A percentile compares a stretch with the other conserved stretches of the same genome.
Conservation (phyloP, 2,329 filamentous ascomycete species). For the Venturia asperata region DNA sequence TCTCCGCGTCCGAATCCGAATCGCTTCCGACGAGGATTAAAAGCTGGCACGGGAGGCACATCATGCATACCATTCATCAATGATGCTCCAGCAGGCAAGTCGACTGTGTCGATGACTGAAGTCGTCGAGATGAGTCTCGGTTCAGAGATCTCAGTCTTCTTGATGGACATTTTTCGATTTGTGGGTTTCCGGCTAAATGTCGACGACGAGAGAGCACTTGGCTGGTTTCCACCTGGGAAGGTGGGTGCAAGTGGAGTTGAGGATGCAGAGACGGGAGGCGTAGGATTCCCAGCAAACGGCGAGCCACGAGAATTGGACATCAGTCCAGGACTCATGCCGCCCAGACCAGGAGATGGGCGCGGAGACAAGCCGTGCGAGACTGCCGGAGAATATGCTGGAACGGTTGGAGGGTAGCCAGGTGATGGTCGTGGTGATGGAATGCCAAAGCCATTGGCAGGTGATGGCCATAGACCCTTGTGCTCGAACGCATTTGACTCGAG, state of each 20-base stretch:
- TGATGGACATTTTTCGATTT: constrained; percentile 50
- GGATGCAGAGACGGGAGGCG: constrained; percentile 45
- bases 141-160: constrained; percentile 57
- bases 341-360: constrained; percentile 14
- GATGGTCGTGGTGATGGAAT: constrained; percentile 19
- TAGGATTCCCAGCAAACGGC: constrained; percentile 44
- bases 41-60: constrained; percentile 49
- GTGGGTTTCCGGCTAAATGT: constrained; percentile 21
- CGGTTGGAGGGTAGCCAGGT: constrained; percentile 8
- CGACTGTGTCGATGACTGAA: constrained; percentile 51
- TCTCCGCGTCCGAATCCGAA: constrained; percentile 35
- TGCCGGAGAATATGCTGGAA: background rate
- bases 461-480: constrained; percentile 18
- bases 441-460: constrained; percentile 11
- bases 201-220: background rate
- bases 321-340: background rate
- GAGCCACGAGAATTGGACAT: constrained; percentile 4
- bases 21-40: constrained; percentile 53
- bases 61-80: constrained; percentile 46
- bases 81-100: constrained; percentile 49
- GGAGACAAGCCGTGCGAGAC: constrained; percentile 17
- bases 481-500: constrained; percentile 6
- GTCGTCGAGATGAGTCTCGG: constrained; percentile 49
- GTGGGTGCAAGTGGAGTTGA: constrained; percentile 32
- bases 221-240: constrained; percentile 14